Evolutionary conservation across 805 yeast genomes (phyloP), one percentile per base, ranked within the genome.

Genomic region (Cyberlindnera suaveolens): DNA sequence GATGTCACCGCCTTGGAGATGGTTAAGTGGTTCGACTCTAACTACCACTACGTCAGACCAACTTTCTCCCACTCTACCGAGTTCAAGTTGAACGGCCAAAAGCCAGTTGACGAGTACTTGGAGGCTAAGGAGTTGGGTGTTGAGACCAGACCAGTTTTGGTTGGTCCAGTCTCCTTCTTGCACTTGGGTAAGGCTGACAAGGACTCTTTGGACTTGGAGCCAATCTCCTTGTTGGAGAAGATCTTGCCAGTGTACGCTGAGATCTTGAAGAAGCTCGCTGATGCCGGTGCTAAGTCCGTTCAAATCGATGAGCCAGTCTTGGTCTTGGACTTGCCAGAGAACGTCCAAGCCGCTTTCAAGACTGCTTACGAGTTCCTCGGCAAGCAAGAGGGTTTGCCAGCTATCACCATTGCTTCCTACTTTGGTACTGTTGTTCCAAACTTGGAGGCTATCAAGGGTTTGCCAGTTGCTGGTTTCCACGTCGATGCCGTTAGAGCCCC

Each of bases 11-110:
- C 99, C 61, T 79, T 88, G 67, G 96, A 93, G 80, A 93, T 93
- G 99, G 99, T 93, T 60, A 93, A 93, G 79, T 93, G 99, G 99
- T 93, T 93, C 62, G 99, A 93, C 74, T 86, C 97, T 54, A 93
- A 93, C 88, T 93, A 93, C 87, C 99, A 93, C 74, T 93, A 93
- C 71, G 98, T 93, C 64, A 87, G 99, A 79, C 99, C 99, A 71
- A 93, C 99, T 57, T 90, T 93, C 78, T 85, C 96, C 45, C 82
- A 89, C 78, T 78, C 88, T 58, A 91, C 97, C 53, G 82, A 82
- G 64, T 93, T 93, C 86, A 90, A 93, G 78, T 85, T 93, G 70
- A 88, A 84, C 71, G 95, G 96, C 64, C 75, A 82, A 62, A 93
- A 93, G 78, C 98, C 99, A 63, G 93, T 93, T 61, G 96, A 83